Base-by-base conservation (phyloP, 176 grass and related monocot genomes). In the Alopecurus myosuroides region DNA sequence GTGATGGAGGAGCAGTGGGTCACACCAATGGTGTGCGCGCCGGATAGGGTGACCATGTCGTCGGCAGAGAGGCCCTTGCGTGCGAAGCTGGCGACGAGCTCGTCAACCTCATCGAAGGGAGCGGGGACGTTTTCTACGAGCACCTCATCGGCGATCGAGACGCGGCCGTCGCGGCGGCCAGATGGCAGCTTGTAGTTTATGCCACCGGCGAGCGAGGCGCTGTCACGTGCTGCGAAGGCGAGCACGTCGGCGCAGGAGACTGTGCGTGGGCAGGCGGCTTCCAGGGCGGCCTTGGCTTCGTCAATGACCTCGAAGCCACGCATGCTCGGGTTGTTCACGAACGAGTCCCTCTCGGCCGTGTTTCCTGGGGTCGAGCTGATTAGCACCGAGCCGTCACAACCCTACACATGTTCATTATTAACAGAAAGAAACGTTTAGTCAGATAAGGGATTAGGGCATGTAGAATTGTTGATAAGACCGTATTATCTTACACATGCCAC, bases 231-330 rank as follows among this genome's bases (percentile, higher is more conserved):
- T 0, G 88, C 88, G 61, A 94, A 90, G 62, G 92, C 83, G 28
- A 94, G 17, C 74, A 78, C 11, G 79, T 94, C 92, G 51, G 88
- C 92, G 83, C 92, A 94, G 18, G 92, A 94, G 63, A 94, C 88
- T 28, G 86, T 94, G 62, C 52, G n/a, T 2, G 86, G 92, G 86
- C 92, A 88, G 49, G 53, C 48, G 19, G 58, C 35, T 50, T 94
- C 92, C 15, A 91, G 55, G 13, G 28, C 9, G 7, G 83, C 83
- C 88, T 94, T 94, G 25, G 92, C 86, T 9, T 84, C 92, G 61
- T 94, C 83, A 37, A 94, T 71, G 25, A 94, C 83, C 5, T 84
- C 80, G 76, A 86, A 91, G 13, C 92, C 88, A 3, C 80, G 82
- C 78, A 94, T 35, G 86, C 92, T 94, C 4, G 86, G 86, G 23